A percentile compares a stretch with the other conserved stretches of the same genome.
Conservation (phyloP, 176 grass and related monocot species). For the Raddia guianensis region DNA sequence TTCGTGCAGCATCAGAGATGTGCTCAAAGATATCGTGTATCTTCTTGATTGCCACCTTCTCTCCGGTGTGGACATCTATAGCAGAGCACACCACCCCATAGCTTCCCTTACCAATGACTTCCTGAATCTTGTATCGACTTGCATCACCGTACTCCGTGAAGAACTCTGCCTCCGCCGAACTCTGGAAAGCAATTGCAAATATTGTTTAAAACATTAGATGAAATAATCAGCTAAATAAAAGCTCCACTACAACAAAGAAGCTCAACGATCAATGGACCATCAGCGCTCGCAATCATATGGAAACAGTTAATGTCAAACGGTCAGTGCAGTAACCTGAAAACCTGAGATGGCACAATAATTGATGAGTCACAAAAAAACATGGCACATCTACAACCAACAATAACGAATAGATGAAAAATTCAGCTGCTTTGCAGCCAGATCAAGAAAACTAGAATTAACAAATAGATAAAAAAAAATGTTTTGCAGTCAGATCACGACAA, state of each 20-base stretch:
- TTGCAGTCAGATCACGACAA: slow-evolving; percentile 14
- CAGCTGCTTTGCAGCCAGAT: not conserved
- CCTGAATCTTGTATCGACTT: slow-evolving; percentile 96
- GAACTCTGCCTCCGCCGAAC: slow-evolving; percentile 74
- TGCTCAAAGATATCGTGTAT: slow-evolving; percentile 99
- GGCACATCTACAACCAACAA: slow-evolving; percentile 37
- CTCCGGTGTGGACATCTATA: slow-evolving; percentile 85
- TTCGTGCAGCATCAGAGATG: slow-evolving; percentile 93
- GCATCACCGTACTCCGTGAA: slow-evolving; percentile 96
- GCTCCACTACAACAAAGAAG: not conserved
- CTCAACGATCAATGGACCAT: slow-evolving; percentile 38
- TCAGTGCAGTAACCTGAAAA: slow-evolving; percentile 8
- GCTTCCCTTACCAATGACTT: slow-evolving; percentile 97
- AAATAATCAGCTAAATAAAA: not conserved
- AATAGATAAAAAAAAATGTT: slow-evolving; percentile 27
- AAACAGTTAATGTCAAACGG: slow-evolving; percentile 24
- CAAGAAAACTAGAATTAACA: slow-evolving; percentile 14
- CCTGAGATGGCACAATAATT: slow-evolving; percentile 19
- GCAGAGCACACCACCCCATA: slow-evolving; percentile 97
- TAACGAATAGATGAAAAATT: slow-evolving; percentile 26
- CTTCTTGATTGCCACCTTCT: slow-evolving; percentile 98
- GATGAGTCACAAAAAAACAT: slow-evolving; percentile 29
- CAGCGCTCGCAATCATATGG: slow-evolving; percentile 35
- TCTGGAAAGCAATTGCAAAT: slow-evolving; percentile 53
- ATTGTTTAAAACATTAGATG: slow-evolving; percentile 19